A percentile compares a stretch with the other conserved stretches of the same genome.
These are phyloP conservation scores for Hymenoscyphus scutula DNA, from an alignment of 2,329 filamentous ascomycete genomes.

Conservation along the genomic window DNA sequence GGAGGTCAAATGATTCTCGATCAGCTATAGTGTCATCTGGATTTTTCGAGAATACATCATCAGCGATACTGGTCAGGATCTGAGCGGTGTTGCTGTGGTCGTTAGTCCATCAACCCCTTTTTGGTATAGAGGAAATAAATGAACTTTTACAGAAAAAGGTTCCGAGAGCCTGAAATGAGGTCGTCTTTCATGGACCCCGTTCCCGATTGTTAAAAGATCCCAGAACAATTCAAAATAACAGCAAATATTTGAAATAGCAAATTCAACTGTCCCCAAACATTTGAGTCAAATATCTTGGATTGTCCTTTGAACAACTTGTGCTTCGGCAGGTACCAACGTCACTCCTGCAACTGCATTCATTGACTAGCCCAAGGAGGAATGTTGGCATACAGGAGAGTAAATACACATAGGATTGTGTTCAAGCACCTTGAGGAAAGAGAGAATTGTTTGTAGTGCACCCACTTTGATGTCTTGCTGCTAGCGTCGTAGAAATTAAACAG, in stretches of 20 bases:
- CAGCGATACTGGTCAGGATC: slow-evolving; percentile 64
- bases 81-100: slow-evolving; percentile 60
- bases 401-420: background rate
- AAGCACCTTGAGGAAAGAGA: background rate
- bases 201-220: no score
- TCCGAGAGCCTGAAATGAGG: background rate
- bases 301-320: no score
- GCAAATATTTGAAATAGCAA: no score
- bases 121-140: background rate
- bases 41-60: slow-evolving; percentile 49
- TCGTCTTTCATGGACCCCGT: no score
- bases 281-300: no score
- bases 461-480: background rate
- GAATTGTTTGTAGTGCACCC: background rate
- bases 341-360: no score
- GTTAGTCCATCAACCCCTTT: slow-evolving; percentile 12
- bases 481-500: background rate
- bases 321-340: no score
- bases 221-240: no score
- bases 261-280: no score
- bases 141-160: background rate
- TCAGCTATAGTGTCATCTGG: slow-evolving; percentile 46
- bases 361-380: no score
- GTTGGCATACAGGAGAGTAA: background rate
- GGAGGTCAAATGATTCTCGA: slow-evolving; percentile 36